Evolutionary conservation across 2,329 filamentous ascomycete species (phyloP).

Genomic region (Hymenoscyphus fraxineus): DNA sequence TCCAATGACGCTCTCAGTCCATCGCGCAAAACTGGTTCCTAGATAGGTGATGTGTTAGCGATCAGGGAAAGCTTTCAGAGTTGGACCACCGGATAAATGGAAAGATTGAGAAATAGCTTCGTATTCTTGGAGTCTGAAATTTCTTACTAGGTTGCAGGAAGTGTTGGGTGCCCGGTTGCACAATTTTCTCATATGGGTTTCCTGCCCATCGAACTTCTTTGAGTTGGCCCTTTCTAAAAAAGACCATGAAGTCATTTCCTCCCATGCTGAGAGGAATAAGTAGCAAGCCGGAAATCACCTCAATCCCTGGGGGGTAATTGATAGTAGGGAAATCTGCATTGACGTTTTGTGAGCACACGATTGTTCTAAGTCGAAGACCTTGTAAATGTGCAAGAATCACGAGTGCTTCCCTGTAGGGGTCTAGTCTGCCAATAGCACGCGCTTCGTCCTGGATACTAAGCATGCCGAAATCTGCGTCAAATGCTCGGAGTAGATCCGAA

Average conservation of each 20-base stretch:
- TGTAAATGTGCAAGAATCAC: slow-evolving; percentile 25
- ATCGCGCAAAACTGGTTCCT: slow-evolving; percentile 22
- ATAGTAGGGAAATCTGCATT: slow-evolving; percentile 24
- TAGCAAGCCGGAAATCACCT: slow-evolving; percentile 22
- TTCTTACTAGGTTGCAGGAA: slow-evolving; percentile 24
- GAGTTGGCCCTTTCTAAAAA: slow-evolving; percentile 23
- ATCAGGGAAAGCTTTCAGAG: neutral
- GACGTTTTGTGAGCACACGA: slow-evolving; percentile 21
- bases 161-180: slow-evolving; percentile 15
- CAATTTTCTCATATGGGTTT: slow-evolving; percentile 25
- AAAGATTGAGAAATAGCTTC: neutral
- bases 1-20: slow-evolving; percentile 23
- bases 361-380: slow-evolving; percentile 16
- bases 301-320: slow-evolving; percentile 18
- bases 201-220: slow-evolving; percentile 25
- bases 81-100: neutral
- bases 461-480: slow-evolving; percentile 28
- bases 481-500: slow-evolving; percentile 21
- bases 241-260: slow-evolving; percentile 26
- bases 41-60: neutral
- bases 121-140: neutral
- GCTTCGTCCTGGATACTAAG: slow-evolving; percentile 26
- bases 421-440: slow-evolving; percentile 24
- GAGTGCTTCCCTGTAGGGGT: slow-evolving; percentile 26
- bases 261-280: slow-evolving; percentile 25